Percentiles rank a stretch among this genome's conserved stretches.
Conservation (phyloP, 495 filamentous ascomycete species). For the Xylaria castorea region DNA sequence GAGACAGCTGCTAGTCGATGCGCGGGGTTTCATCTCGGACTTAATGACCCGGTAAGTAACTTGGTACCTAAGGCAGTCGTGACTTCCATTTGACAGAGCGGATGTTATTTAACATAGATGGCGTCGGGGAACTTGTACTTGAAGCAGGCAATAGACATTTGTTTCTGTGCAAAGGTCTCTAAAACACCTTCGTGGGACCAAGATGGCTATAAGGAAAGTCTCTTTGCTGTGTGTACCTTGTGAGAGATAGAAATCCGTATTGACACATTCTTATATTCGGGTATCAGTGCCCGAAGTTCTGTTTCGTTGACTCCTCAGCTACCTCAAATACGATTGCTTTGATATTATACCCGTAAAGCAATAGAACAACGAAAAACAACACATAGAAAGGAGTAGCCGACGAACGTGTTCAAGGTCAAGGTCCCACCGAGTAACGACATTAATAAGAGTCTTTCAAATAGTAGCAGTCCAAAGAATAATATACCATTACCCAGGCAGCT, state of each 20-base stretch:
- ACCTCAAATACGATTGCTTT: background rate
- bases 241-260: too few relatives aligned
- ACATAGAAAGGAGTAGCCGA: background rate
- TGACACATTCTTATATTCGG: background rate
- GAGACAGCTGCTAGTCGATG: background rate
- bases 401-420: background rate
- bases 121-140: too few relatives aligned
- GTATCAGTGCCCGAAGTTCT: background rate
- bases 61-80: background rate
- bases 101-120: background rate
- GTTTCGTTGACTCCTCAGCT: background rate
- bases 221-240: too few relatives aligned
- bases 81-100: background rate
- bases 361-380: background rate
- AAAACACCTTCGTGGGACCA: too few relatives aligned
- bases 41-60: background rate
- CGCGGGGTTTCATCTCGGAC: background rate
- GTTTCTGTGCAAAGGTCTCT: too few relatives aligned
- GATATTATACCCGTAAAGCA: background rate
- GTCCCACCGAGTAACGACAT: background rate
- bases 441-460: background rate
- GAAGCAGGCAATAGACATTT: too few relatives aligned
- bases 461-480: background rate
- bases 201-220: too few relatives aligned
- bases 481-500: background rate